Conservation (phyloP, 2,329 filamentous ascomycete species). For the Exophiala xenobiotica region DNA sequence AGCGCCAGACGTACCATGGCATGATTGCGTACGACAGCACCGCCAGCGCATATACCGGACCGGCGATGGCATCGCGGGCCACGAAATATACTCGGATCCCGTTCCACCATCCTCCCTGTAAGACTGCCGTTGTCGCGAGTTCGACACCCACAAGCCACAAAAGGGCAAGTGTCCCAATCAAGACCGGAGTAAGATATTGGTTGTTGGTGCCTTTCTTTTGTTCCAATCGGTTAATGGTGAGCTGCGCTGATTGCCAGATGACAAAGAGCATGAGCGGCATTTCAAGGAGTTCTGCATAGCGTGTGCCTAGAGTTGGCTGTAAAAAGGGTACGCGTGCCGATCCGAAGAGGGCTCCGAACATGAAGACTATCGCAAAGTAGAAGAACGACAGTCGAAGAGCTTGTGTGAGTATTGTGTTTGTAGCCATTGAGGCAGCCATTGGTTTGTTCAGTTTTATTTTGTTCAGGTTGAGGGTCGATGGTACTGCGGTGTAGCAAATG, state of each 20-base stretch:
- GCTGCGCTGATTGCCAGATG: constrained; percentile 19
- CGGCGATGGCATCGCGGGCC: constrained; percentile 4
- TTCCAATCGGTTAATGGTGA: constrained; percentile 1
- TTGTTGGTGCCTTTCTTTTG: not conserved
- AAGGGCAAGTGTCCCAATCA: constrained; percentile 9
- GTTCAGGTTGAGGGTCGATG: no score
- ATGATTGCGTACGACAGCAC: constrained; percentile 15
- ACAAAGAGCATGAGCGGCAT: constrained; percentile 16
- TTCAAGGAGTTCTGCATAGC: constrained; percentile 15
- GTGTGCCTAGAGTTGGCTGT: constrained; percentile 11
- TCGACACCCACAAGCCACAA: constrained; percentile 15
- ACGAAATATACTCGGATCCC: not conserved
- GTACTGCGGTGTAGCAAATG: no score
- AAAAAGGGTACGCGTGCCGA: constrained; percentile 9
- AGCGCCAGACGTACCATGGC: constrained; percentile 12
- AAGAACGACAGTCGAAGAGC: constrained; percentile 9
- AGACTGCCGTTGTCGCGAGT: not conserved
- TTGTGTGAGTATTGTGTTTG: not conserved
- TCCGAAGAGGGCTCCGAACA: constrained; percentile 8
- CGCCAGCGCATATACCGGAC: constrained; percentile 3
- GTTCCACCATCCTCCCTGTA: constrained; percentile 8
- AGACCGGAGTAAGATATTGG: constrained; percentile 2
- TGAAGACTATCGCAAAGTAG: constrained; percentile 16
- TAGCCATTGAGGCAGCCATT: not conserved
- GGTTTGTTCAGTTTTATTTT: not conserved